Evolutionary conservation across 1,284 basidiomycete genomes (phyloP).

Genomic region (Cystobasidium slooffiae): DNA sequence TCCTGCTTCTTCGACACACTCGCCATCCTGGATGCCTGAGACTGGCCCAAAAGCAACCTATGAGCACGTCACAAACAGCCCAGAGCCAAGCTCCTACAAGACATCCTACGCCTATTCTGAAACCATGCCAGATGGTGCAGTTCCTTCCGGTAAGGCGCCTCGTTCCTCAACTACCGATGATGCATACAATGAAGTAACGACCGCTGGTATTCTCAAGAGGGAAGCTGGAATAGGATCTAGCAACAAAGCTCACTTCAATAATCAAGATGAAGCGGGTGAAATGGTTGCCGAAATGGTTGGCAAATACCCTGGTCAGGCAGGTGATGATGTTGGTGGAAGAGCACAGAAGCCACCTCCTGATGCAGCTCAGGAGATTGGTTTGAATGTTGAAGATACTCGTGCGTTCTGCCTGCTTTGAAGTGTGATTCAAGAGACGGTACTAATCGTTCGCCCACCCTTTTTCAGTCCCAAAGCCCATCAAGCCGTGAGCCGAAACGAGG

Average conservation of each 20-base stretch:
- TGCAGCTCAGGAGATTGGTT: conserved; percentile 20
- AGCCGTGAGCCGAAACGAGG: not conserved
- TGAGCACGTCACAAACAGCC: conserved; percentile 27
- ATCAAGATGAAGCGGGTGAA: conserved; percentile 25
- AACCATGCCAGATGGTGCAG: conserved; percentile 5
- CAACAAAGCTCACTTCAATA: conserved; percentile 22
- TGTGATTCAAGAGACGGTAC: not conserved
- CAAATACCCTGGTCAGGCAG: conserved; percentile 32
- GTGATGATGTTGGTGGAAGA: conserved; percentile 40
- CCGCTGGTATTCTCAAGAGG: conserved; percentile 26
- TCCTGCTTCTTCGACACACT: conserved; percentile 29
- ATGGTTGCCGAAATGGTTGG: conserved; percentile 27
- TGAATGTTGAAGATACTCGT: conserved; percentile 34
- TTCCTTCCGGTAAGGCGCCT: conserved; percentile 35
- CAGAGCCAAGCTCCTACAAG: conserved; percentile 37
- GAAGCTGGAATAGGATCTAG: conserved; percentile 36
- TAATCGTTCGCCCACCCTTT: not conserved
- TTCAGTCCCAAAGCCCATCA: conserved; percentile 42
- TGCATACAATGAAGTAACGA: conserved; percentile 15
- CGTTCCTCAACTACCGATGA: conserved; percentile 30
- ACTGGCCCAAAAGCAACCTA: conserved; percentile 27
- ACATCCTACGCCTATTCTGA: conserved; percentile 34
- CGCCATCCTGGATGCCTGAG: conserved; percentile 32
- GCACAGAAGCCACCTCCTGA: conserved; percentile 29
- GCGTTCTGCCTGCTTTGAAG: not conserved